Percentiles rank a stretch among this genome's conserved stretches.
Conservation (phyloP, 225 moss, liverwort and hornwort species). For the Polytrichum commune region DNA sequence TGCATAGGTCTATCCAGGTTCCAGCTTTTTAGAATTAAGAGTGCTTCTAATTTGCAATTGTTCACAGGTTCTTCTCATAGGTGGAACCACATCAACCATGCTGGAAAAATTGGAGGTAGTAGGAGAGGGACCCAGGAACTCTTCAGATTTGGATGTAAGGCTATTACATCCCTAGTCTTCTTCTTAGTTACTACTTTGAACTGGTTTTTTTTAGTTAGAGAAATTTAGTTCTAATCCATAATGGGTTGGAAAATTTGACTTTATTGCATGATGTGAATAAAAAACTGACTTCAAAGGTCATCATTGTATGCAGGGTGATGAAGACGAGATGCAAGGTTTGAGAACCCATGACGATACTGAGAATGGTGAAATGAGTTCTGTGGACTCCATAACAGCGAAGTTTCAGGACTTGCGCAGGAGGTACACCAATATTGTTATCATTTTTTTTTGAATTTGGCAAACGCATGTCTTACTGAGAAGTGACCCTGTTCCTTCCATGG, state of each 20-base stretch:
- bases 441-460: too few relatives aligned
- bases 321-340: slow-evolving; percentile 78
- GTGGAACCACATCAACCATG: slow-evolving; percentile 90
- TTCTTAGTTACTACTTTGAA: slow-evolving; percentile 11
- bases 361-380: slow-evolving; percentile 33
- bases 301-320: slow-evolving; percentile 36
- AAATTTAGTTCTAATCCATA: not conserved
- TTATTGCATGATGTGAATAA: not conserved
- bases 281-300: too few relatives aligned
- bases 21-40: too few relatives aligned
- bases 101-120: slow-evolving; percentile 92
- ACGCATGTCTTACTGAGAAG: too few relatives aligned
- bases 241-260: not conserved
- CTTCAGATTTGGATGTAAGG: slow-evolving; percentile 36
- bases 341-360: slow-evolving; percentile 46
- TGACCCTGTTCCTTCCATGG: too few relatives aligned
- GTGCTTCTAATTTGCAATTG: too few relatives aligned
- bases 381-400: slow-evolving; percentile 75
- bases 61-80: slow-evolving; percentile 78
- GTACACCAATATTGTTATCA: slow-evolving; percentile 14
- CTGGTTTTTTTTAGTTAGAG: not conserved
- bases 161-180: slow-evolving; percentile 5
- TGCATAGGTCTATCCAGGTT: too few relatives aligned
- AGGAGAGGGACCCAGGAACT: slow-evolving; percentile 50
- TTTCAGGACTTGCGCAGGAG: slow-evolving; percentile 90